Evolutionary conservation across 768 basidiomycete genomes (phyloP).

Genomic region (Kwoniella shandongensis): DNA sequence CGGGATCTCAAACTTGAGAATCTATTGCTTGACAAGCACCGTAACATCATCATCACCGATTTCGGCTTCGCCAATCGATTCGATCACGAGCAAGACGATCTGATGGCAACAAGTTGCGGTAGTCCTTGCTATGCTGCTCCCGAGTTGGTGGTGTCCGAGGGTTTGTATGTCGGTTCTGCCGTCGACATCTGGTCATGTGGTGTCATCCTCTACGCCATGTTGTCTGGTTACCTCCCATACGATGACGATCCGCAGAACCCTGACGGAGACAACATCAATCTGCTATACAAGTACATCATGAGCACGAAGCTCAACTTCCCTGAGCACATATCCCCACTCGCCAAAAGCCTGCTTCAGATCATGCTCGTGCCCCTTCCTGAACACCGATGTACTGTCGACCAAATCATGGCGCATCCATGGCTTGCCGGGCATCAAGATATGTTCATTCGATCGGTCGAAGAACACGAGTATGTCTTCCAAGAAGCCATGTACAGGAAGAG

Average conservation of each 20-base stretch:
- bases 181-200: slow-evolving; percentile 99
- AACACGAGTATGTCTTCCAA: slow-evolving; percentile 76
- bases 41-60: slow-evolving; percentile 99
- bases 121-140: slow-evolving; percentile 98
- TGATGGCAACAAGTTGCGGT: slow-evolving; percentile 98
- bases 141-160: slow-evolving; percentile 95
- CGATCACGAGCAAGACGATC: slow-evolving; percentile 84
- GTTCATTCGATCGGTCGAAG: slow-evolving; percentile 71
- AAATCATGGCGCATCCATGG: slow-evolving; percentile 89
- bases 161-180: slow-evolving; percentile 92
- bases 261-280: slow-evolving; percentile 98
- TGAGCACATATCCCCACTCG: slow-evolving; percentile 83
- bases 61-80: slow-evolving; percentile 99
- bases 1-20: slow-evolving; percentile 99
- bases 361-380: slow-evolving; percentile 95
- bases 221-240: slow-evolving; percentile 91
- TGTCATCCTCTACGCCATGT: slow-evolving; percentile 97
- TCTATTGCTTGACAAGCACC: slow-evolving; percentile 89
- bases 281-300: slow-evolving; percentile 97
- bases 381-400: slow-evolving; percentile 69
- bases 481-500: slow-evolving; percentile 83
- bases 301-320: slow-evolving; percentile 95
- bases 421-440: slow-evolving; percentile 64
- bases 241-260: slow-evolving; percentile 99
- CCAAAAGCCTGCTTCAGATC: slow-evolving; percentile 75